phyloP scores from a whole-genome alignment of 1,284 basidiomycete genomes.

The Porogramme epimiltina region DNA sequence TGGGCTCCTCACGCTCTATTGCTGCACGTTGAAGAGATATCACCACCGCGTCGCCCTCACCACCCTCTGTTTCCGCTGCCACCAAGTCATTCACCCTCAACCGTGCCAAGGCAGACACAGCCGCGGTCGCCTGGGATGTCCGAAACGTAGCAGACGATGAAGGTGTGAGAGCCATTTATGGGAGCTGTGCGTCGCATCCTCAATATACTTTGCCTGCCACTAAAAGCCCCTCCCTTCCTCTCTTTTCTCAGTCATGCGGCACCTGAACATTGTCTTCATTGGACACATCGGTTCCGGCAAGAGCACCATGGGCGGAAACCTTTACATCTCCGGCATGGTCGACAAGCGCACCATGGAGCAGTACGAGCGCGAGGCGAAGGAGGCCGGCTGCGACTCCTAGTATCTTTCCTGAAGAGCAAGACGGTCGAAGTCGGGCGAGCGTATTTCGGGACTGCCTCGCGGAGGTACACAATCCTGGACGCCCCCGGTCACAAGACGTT shows the following conservation, averaged over 20 bases:
- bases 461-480: slow-evolving; percentile 95
- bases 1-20: slow-evolving; percentile 31
- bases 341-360: slow-evolving; percentile 99
- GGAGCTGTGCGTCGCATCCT: slow-evolving; percentile 56
- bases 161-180: slow-evolving; percentile 87
- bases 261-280: slow-evolving; percentile 95
- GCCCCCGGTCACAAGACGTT: slow-evolving; percentile 97
- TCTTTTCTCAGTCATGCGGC: slow-evolving; percentile 72
- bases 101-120: slow-evolving; percentile 83
- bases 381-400: slow-evolving; percentile 93
- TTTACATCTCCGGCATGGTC: slow-evolving; percentile 87
- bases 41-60: no score
- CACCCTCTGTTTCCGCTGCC: slow-evolving; percentile 33
- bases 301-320: slow-evolving; percentile 94
- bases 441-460: slow-evolving; percentile 86
- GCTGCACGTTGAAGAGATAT: no score
- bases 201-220: not conserved
- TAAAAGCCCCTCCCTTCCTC: slow-evolving; percentile 5
- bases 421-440: slow-evolving; percentile 96
- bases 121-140: slow-evolving; percentile 79
- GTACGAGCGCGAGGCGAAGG: slow-evolving; percentile 93
- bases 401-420: slow-evolving; percentile 97
- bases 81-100: slow-evolving; percentile 76
- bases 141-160: slow-evolving; percentile 79
- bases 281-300: slow-evolving; percentile 99